phyloP scores from a whole-genome alignment of 2,329 filamentous ascomycete species.

The Apiospora marii region DNA sequence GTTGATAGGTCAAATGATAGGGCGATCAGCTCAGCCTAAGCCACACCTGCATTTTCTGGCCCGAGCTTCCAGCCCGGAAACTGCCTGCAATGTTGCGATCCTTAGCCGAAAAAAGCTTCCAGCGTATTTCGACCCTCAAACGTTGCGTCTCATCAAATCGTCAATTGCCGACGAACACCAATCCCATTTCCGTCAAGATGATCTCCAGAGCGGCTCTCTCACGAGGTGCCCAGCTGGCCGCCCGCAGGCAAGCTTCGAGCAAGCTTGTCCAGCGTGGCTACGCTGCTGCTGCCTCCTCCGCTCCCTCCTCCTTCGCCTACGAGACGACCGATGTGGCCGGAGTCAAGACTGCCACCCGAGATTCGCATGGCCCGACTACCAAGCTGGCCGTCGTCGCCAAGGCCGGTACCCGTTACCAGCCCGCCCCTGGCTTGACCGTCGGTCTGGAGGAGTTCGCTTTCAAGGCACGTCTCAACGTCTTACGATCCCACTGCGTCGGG shows the following conservation, averaged over 20 bases:
- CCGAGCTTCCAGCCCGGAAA: conserved; percentile 9
- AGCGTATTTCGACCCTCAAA: conserved; percentile 20
- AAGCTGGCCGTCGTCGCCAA: conserved; percentile 92
- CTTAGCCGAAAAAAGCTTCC: conserved; percentile 22
- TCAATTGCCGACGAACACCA: conserved; percentile 61
- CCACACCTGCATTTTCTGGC: conserved; percentile 14
- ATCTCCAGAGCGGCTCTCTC: conserved; percentile 68
- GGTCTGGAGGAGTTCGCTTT: conserved; percentile 96
- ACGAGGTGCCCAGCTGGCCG: conserved; percentile 65
- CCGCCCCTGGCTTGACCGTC: conserved; percentile 86
- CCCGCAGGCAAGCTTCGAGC: conserved; percentile 65
- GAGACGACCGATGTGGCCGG: conserved; percentile 86
- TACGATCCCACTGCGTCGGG: conserved; percentile 44
- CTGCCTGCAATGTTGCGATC: conserved; percentile 19
- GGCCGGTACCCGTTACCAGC: conserved; percentile 92
- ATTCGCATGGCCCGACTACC: conserved; percentile 86
- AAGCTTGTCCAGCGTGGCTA: conserved; percentile 58
- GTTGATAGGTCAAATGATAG: conserved; percentile 9
- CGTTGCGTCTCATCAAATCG: conserved; percentile 40
- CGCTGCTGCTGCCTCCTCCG: conserved; percentile 64
- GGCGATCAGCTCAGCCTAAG: conserved; percentile 3
- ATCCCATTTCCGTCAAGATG: conserved; percentile 60
- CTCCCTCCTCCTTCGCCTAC: conserved; percentile 78
- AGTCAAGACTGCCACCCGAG: conserved; percentile 91
- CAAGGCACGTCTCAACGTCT: conserved; percentile 69